These are phyloP conservation scores for Bolboschoenoplectus hybrid DNA, from an alignment of 202 grass and related monocot species.

Conservation along the genomic window DNA sequence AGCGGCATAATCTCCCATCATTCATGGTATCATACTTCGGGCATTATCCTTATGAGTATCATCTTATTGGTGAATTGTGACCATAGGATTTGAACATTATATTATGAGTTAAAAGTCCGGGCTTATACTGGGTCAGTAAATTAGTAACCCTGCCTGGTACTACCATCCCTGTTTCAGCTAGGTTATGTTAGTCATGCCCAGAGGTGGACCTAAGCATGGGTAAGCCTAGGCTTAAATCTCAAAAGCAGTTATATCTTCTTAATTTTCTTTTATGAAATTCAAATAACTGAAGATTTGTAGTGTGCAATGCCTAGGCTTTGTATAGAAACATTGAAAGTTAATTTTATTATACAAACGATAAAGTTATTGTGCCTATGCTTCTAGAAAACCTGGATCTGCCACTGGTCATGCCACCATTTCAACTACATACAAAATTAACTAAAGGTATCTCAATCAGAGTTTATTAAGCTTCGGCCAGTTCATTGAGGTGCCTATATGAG, in stretches of 20 bases:
- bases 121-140: neutral
- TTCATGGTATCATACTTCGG: slow-evolving; percentile 64
- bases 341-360: too few relatives aligned
- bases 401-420: neutral
- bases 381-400: neutral
- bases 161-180: neutral
- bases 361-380: neutral
- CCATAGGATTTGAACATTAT: neutral
- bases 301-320: too few relatives aligned
- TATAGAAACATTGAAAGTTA: too few relatives aligned
- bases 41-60: slow-evolving; percentile 30
- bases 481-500: neutral
- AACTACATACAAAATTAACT: neutral
- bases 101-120: neutral
- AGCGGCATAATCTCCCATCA: slow-evolving; percentile 81
- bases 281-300: too few relatives aligned
- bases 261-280: too few relatives aligned
- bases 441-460: neutral
- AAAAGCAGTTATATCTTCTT: too few relatives aligned
- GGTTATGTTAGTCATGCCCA: neutral
- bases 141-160: neutral
- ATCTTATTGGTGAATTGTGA: slow-evolving; percentile 25
- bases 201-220: too few relatives aligned
- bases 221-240: too few relatives aligned
- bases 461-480: neutral